These are phyloP conservation scores for Singerocomus rubriflavus DNA, from an alignment of 1,284 basidiomycete species.

Conservation along the genomic window DNA sequence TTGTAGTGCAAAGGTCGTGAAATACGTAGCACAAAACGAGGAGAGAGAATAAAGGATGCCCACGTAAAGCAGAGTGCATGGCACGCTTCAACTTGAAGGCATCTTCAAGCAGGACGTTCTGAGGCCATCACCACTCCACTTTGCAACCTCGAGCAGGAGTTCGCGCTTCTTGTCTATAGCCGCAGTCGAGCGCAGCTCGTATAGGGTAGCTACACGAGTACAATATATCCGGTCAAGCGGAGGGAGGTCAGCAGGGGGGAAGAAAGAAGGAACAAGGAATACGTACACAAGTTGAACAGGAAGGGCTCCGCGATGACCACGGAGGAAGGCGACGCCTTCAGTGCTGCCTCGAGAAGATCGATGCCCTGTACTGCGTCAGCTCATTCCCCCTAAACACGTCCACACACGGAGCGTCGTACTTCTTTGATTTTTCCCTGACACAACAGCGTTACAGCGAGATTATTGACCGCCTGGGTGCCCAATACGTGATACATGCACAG, in stretches of 20 bases:
- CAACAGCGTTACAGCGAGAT: constrained; percentile 68
- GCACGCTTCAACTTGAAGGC: constrained; percentile 47
- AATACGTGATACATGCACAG: not conserved
- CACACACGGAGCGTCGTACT: constrained; percentile 34
- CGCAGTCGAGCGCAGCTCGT: constrained; percentile 69
- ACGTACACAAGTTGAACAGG: constrained; percentile 76
- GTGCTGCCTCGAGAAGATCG: constrained; percentile 57
- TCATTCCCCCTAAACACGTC: not conserved
- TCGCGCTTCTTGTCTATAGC: constrained; percentile 71
- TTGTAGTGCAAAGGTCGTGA: not conserved
- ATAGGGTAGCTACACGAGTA: constrained; percentile 60
- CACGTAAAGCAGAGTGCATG: not conserved
- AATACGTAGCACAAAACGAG: not conserved
- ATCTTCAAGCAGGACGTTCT: constrained; percentile 77
- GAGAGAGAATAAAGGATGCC: not conserved
- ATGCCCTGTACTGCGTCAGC: constrained; percentile 49
- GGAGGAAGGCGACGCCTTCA: constrained; percentile 61
- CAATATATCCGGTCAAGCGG: not conserved
- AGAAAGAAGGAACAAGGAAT: not conserved
- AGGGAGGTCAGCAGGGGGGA: not conserved
- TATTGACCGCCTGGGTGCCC: constrained; percentile 63
- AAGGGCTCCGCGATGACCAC: constrained; percentile 75
- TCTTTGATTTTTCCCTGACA: constrained; percentile 69
- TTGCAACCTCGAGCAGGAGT: constrained; percentile 68
- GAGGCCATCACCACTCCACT: constrained; percentile 80